Evolutionary conservation across 73 alveolate species (phyloP), one percentile per base, ranked within the genome.

Genomic region (Stentor roeselii): DNA sequence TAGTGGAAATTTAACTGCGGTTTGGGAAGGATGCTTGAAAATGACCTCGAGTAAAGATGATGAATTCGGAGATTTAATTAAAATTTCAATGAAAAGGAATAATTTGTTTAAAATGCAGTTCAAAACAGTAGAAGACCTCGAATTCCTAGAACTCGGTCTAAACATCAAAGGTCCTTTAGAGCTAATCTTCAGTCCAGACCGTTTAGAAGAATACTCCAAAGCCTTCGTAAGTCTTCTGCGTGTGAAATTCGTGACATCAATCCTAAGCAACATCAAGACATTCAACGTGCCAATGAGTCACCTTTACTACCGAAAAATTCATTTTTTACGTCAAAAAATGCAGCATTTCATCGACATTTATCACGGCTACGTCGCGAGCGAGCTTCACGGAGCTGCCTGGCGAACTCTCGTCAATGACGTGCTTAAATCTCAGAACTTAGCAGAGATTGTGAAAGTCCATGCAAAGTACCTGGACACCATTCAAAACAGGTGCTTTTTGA

Each of bases 341-440:
- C 80, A 67, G 80, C 80, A 67, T 67, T 67, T 67, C 34, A 14
- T 67, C n/a, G 80, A 67, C 34, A 67, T 67, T 67, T 67, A 21
- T 2, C 80, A 67, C 21, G 80, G 80, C 27, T 67, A 67, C 34
- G 34, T 67, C 14, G 80, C 80, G 21, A 27, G 42, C 21, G 80
- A 67, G 34, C 42, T 67, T 1, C 80, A 67, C 2, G 80, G 80
- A 40, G 34, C 80, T 0, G 37, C 42, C 14, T 67, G 80, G 80
- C 21, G 34, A 67, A 27, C 14, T 34, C 34, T 67, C 15, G 34
- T 11, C 21, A 21, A 21, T 30, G n/a, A n/a, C 11, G 34, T 67
- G 34, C 50, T 11, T 11, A 67, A 67, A 32, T n/a, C 41, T 67
- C 21, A 67, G 14, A 67, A 34, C 34, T 30, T 67, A 32, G 80